phyloP scores from a whole-genome alignment of 1,284 basidiomycete species.

The Kalmanozyma brasiliensis region DNA sequence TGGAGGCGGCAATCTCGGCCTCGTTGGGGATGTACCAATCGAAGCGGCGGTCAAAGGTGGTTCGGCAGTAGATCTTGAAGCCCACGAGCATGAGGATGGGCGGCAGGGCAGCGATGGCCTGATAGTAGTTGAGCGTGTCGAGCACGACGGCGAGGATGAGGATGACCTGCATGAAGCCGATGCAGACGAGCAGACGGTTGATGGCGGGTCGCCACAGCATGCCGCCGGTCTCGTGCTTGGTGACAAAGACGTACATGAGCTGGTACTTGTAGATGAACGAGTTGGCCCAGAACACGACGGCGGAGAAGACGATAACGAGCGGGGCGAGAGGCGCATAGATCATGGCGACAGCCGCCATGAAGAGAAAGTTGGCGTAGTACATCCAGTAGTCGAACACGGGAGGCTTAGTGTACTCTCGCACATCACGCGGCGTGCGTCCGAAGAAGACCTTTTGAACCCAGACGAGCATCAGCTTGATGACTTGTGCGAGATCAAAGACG shows the following conservation, averaged over 20 bases:
- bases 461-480: conserved; percentile 86
- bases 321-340: conserved; percentile 64
- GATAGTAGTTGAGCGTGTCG: conserved; percentile 47
- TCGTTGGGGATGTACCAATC: conserved; percentile 65
- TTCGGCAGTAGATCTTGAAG: conserved; percentile 63
- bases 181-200: conserved; percentile 62
- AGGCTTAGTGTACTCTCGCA: conserved; percentile 94
- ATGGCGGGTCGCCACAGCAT: conserved; percentile 64
- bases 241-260: conserved; percentile 66
- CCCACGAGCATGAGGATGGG: conserved; percentile 59
- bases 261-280: conserved; percentile 67
- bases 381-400: conserved; percentile 90
- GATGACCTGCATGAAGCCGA: conserved; percentile 67
- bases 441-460: conserved; percentile 83
- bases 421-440: conserved; percentile 94
- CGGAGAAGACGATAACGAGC: conserved; percentile 57
- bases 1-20: conserved; percentile 52
- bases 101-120: conserved; percentile 58
- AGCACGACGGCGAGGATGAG: conserved; percentile 59
- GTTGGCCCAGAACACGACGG: conserved; percentile 57
- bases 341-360: conserved; percentile 62
- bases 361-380: conserved; percentile 73
- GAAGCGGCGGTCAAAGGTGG: conserved; percentile 57
- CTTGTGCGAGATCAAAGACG: conserved; percentile 94
- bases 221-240: conserved; percentile 67